Evolutionary conservation across 306 rosid genomes (phyloP), one percentile per base, ranked within the genome.

Genomic region (Cicer chorassanicum): DNA sequence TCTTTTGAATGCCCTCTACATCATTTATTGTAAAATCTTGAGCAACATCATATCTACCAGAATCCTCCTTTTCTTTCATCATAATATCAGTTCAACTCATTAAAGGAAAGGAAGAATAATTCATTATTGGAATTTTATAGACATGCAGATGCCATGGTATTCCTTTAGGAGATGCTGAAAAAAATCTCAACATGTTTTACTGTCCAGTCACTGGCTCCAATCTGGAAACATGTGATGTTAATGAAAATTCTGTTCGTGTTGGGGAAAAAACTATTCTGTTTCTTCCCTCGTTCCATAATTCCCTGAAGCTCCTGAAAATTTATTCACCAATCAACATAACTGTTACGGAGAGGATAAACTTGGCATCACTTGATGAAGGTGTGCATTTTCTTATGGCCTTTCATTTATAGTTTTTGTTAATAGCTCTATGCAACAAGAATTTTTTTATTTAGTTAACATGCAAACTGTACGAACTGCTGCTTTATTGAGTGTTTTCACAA

Each of bases 121-220:
- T 86, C 40, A 69, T 78, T 53, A 59, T 76, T 75, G 62, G 64
- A 43, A 29, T 62, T 79, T 24, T 84, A 41, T 75, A 91, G 97
- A 82, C 92, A 73, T 91, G 97, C 92, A 87, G 90, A 70, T 88
- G 92, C 70, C 97, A 89, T 68, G 94, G 89, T n/a, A 81, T 83
- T 76, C 84, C 84, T 15, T 66, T 87, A 70, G 89, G 61, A 50
- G 84, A 83, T 65, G 81, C 68, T 68, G 74, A 60, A 77, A 81
- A 72, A 51, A 76, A 44, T 6, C 45, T 21, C 49, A 78, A 65
- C 68, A 72, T 74, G 74, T 44, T 70, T 79, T 78, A 83, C 74
- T 91, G 92, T 68, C 83, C 90, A 9, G 84, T 83, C 78, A 87
- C 92, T 39, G 89, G 90, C 72, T 13, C 61, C 87, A 74, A 69